These are phyloP conservation scores for Ilyonectria destructans DNA, from an alignment of 2,329 filamentous ascomycete genomes.

Conservation along the genomic window DNA sequence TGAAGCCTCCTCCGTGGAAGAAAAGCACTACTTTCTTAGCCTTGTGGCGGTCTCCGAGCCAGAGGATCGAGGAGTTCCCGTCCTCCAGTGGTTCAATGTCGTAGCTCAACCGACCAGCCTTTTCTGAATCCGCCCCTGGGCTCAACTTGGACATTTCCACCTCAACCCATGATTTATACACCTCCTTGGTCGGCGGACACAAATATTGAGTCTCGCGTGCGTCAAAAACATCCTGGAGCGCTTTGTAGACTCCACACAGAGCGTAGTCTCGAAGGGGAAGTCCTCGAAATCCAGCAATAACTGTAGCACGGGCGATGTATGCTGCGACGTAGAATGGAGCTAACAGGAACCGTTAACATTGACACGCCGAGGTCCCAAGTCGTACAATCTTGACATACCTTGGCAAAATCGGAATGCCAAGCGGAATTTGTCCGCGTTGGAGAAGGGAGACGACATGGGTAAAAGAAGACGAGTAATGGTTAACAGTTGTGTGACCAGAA, in stretches of 20 bases:
- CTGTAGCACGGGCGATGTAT: background rate
- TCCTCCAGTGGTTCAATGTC: slow-evolving; percentile 24
- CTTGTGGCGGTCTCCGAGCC: slow-evolving; percentile 2
- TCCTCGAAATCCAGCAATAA: background rate
- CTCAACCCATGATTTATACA: slow-evolving; percentile 25
- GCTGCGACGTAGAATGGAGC: background rate
- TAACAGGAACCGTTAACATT: background rate
- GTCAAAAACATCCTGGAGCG: slow-evolving; percentile 1
- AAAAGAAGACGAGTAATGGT: no score
- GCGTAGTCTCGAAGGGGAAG: slow-evolving; percentile 5
- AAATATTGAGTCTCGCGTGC: slow-evolving; percentile 28
- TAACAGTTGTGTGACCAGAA: no score
- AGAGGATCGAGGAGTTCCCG: background rate
- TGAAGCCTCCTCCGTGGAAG: slow-evolving; percentile 10
- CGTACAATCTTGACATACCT: background rate
- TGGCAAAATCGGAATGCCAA: background rate
- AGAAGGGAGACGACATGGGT: background rate
- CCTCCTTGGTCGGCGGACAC: slow-evolving; percentile 9
- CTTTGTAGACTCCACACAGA: slow-evolving; percentile 15
- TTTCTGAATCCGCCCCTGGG: background rate
- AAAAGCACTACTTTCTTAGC: slow-evolving; percentile 4
- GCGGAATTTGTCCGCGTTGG: background rate
- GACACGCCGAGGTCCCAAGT: no score
- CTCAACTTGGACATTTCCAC: background rate
- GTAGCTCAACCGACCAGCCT: background rate